Conservation (phyloP, 179 eudicot genomes). For the Actinidia arguta region DNA sequence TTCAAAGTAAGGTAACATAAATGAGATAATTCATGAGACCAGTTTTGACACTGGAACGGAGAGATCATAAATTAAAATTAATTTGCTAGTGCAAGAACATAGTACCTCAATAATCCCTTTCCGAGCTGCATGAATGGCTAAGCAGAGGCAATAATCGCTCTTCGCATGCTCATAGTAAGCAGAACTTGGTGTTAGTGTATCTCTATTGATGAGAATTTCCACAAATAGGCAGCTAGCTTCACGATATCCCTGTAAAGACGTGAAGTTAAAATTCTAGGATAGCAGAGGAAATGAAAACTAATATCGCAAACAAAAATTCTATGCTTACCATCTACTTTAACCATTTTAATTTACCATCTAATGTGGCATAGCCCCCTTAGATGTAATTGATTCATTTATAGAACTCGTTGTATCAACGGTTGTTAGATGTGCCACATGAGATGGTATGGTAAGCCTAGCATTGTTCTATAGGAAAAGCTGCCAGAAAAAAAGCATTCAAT, state of each 20-base stretch:
- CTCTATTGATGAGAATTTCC: conserved; percentile 82
- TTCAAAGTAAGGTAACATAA: neutral
- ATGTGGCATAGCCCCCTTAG: too few species aligned
- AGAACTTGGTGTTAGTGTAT: conserved; percentile 52
- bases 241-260: conserved; percentile 80
- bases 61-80: neutral
- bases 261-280: neutral
- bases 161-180: conserved; percentile 48
- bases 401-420: too few species aligned
- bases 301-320: too few species aligned
- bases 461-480: too few species aligned
- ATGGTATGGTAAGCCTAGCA: too few species aligned
- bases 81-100: conserved; percentile 1
- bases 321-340: too few species aligned
- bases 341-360: too few species aligned
- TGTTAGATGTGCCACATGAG: too few species aligned
- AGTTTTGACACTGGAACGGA: neutral
- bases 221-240: conserved; percentile 91
- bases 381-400: too few species aligned
- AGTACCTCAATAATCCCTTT: conserved; percentile 95
- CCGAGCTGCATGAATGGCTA: conserved; percentile 94
- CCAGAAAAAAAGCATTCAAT: conserved; percentile 4
- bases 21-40: neutral
- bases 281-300: neutral
- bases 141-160: conserved; percentile 87